phyloP scores from a whole-genome alignment of 75 land plant species.

The Selaginella moellendorffii region DNA sequence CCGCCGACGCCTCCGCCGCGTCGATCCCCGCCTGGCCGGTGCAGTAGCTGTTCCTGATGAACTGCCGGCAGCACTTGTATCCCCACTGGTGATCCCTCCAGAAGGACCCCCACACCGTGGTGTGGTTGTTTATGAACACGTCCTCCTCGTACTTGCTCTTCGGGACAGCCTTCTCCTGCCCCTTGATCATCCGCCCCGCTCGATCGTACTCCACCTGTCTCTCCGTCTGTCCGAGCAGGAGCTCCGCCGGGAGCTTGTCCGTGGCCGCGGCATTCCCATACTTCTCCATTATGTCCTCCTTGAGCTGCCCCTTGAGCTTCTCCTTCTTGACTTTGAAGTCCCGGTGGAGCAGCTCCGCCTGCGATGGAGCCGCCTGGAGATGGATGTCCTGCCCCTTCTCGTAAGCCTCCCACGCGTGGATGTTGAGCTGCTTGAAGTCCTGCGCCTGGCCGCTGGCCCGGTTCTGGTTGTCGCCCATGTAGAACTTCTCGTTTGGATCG shows the following conservation, averaged over 20 bases:
- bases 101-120: constrained; percentile 92
- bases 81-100: constrained; percentile 97
- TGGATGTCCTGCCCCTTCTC: constrained; percentile 90
- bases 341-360: constrained; percentile 57
- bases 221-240: constrained; percentile 77
- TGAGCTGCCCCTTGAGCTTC: constrained; percentile 40
- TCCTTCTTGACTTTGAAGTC: constrained; percentile 62
- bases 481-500: constrained; percentile 94
- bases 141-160: constrained; percentile 94
- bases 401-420: constrained; percentile 89
- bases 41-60: constrained; percentile 70
- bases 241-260: constrained; percentile 57
- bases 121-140: constrained; percentile 73
- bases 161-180: constrained; percentile 65
- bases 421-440: constrained; percentile 77
- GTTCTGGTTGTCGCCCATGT: constrained; percentile 80
- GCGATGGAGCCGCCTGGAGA: constrained; percentile 86
- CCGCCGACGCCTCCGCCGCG: constrained; percentile 74
- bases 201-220: constrained; percentile 77
- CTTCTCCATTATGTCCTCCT: constrained; percentile 54
- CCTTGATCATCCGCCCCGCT: constrained; percentile 76
- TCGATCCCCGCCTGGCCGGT: constrained; percentile 91
- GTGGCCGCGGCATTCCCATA: constrained; percentile 84
- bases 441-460: constrained; percentile 66
- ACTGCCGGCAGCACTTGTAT: constrained; percentile 74